Conservation (phyloP, 495 filamentous ascomycete genomes). For the Tuber melanosporum region DNA sequence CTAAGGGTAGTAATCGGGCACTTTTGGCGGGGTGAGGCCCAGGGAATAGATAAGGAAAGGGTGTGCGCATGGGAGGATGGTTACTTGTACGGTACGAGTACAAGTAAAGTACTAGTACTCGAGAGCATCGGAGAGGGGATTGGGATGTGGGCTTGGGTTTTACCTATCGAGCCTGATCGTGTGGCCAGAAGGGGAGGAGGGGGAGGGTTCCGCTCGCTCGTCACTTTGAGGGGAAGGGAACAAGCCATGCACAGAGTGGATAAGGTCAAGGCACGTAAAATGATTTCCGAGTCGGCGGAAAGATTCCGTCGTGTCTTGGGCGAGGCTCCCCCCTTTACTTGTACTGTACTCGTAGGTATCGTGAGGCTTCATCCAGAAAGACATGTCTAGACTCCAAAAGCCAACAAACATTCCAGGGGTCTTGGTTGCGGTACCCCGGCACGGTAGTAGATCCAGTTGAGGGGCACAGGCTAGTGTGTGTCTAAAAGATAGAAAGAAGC, state of each 20-base stretch:
- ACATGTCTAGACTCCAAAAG: neutral
- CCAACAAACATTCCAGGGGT: neutral
- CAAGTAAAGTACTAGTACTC: no score
- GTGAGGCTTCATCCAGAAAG: neutral
- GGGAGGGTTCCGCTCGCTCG: no score
- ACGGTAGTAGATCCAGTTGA: neutral
- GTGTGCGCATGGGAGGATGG: no score
- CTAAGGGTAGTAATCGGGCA: neutral
- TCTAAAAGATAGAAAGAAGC: neutral
- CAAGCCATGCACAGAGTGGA: neutral
- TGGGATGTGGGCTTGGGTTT: neutral
- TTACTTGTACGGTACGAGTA: no score
- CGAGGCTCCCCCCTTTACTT: no score
- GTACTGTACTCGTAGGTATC: no score
- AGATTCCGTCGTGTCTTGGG: neutral
- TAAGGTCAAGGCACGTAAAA: neutral
- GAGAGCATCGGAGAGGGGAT: neutral
- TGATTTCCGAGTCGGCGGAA: no score
- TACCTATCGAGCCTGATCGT: neutral
- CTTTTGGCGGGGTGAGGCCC: neutral
- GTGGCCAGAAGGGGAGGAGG: no score
- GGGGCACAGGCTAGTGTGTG: neutral
- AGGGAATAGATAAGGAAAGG: neutral
- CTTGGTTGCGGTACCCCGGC: neutral
- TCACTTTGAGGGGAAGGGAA: neutral